Percentiles rank a stretch among this genome's conserved stretches.
Evolutionary conservation across 2,329 filamentous ascomycete species (phyloP).

Genomic region (Coniochaeta sp.): DNA sequence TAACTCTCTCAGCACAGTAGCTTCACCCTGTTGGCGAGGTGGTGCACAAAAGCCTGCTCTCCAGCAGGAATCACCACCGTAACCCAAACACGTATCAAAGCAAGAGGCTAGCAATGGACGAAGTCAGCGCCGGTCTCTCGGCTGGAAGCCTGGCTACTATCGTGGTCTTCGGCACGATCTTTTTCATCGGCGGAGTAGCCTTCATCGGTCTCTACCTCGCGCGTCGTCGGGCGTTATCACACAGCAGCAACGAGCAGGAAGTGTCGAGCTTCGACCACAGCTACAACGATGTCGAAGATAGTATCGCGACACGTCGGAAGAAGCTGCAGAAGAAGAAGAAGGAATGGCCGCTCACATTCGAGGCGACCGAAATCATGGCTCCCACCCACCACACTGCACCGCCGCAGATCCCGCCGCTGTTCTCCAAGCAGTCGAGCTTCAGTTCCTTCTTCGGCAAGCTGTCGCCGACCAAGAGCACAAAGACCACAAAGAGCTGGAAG

Average conservation of each 20-base stretch:
- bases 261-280: not conserved
- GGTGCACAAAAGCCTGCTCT: not conserved
- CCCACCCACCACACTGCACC: constrained; percentile 10
- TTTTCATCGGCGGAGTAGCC: not conserved
- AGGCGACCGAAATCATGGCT: not conserved
- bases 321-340: constrained; percentile 4
- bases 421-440: constrained; percentile 9
- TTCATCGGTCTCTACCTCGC: not conserved
- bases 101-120: not conserved
- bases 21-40: not conserved
- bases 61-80: not conserved
- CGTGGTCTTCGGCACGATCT: not conserved
- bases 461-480: not conserved
- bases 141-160: not conserved
- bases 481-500: not conserved
- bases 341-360: constrained; percentile 1
- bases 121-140: not conserved
- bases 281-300: not conserved
- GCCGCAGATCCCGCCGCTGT: constrained; percentile 15
- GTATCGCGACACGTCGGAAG: not conserved
- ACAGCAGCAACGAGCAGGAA: not conserved
- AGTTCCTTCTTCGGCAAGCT: not conserved
- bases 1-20: not conserved
- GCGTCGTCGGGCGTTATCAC: not conserved
- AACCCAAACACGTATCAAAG: not conserved